phyloP scores from a whole-genome alignment of 2,329 filamentous ascomycete species.

The Mycosphaerella arachidis region DNA sequence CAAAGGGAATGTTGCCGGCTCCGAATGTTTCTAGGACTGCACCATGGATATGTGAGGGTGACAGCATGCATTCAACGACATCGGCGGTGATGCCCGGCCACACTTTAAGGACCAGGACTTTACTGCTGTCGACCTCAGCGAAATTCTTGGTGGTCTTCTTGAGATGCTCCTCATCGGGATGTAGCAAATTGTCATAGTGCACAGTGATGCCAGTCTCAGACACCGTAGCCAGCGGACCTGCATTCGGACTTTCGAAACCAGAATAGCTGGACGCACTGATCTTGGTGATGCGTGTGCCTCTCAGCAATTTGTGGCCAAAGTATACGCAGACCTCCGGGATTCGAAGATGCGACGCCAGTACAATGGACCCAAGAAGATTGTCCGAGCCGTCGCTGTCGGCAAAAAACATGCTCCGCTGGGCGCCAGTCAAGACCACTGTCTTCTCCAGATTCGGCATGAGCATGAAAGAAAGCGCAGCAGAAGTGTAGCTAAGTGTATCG shows the following conservation, averaged over 20 bases:
- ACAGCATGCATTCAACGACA: slow-evolving; percentile 80
- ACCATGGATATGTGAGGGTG: slow-evolving; percentile 63
- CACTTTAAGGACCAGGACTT: slow-evolving; percentile 82
- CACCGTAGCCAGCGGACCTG: slow-evolving; percentile 73
- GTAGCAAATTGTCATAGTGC: slow-evolving; percentile 32
- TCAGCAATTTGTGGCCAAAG: slow-evolving; percentile 86
- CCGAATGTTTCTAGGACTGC: slow-evolving; percentile 89
- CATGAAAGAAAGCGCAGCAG: slow-evolving; percentile 90
- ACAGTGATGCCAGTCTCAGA: slow-evolving; percentile 50
- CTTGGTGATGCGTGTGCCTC: slow-evolving; percentile 84
- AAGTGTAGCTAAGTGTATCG: slow-evolving; percentile 81
- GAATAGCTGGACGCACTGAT: slow-evolving; percentile 81
- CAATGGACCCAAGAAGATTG: slow-evolving; percentile 81
- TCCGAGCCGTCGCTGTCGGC: slow-evolving; percentile 88
- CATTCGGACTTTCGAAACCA: slow-evolving; percentile 86
- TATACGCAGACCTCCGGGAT: slow-evolving; percentile 91
- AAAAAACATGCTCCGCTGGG: slow-evolving; percentile 75
- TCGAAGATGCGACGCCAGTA: slow-evolving; percentile 87
- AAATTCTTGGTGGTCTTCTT: slow-evolving; percentile 10
- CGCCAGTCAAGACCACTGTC: slow-evolving; percentile 75
- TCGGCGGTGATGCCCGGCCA: slow-evolving; percentile 92
- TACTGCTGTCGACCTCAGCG: slow-evolving; percentile 68
- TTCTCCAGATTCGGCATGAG: slow-evolving; percentile 77
- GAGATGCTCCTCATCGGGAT: slow-evolving; percentile 54
- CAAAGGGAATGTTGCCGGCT: slow-evolving; percentile 85